A percentile compares a stretch with the other conserved stretches of the same genome.
Conservation (phyloP, 305 asterid genomes). For the Striga hermonthica region DNA sequence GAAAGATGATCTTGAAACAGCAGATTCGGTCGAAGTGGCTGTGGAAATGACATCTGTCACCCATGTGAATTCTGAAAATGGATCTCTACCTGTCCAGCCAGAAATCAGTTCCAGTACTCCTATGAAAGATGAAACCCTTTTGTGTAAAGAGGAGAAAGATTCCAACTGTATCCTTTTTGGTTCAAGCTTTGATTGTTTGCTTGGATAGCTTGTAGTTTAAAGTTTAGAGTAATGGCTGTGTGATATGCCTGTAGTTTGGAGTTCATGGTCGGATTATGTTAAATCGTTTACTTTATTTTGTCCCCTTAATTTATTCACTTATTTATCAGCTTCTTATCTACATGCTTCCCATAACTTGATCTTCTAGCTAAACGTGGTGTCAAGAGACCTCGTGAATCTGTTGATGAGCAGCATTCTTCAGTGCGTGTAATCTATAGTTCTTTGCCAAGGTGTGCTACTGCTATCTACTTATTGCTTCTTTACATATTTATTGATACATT, state of each 20-base stretch:
- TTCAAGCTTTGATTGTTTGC: slow-evolving; percentile 20
- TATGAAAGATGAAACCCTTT: slow-evolving; percentile 38
- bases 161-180: slow-evolving; percentile 51
- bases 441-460: slow-evolving; percentile 59
- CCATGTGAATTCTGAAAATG: slow-evolving; percentile 41
- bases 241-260: slow-evolving; percentile 10
- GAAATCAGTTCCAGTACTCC: slow-evolving; percentile 37
- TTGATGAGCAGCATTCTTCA: slow-evolving; percentile 67
- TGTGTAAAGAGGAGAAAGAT: slow-evolving; percentile 40
- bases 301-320: slow-evolving; percentile 11
- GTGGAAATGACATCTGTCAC: slow-evolving; percentile 31
- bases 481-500: slow-evolving; percentile 11
- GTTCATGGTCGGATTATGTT: background rate
- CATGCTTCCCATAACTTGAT: slow-evolving; percentile 43
- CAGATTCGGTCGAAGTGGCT: slow-evolving; percentile 43
- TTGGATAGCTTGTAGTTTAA: background rate
- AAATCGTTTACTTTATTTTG: slow-evolving; percentile 6
- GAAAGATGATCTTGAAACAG: slow-evolving; percentile 34
- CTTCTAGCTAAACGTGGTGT: slow-evolving; percentile 61
- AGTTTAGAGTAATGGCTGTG: too few species aligned
- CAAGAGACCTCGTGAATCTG: slow-evolving; percentile 71
- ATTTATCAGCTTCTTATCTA: slow-evolving; percentile 29
- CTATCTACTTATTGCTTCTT: slow-evolving; percentile 19
- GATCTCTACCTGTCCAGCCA: slow-evolving; percentile 37
- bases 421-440: slow-evolving; percentile 67